Base-by-base conservation (phyloP, 306 rosid genomes). In the Quercus cerris region DNA sequence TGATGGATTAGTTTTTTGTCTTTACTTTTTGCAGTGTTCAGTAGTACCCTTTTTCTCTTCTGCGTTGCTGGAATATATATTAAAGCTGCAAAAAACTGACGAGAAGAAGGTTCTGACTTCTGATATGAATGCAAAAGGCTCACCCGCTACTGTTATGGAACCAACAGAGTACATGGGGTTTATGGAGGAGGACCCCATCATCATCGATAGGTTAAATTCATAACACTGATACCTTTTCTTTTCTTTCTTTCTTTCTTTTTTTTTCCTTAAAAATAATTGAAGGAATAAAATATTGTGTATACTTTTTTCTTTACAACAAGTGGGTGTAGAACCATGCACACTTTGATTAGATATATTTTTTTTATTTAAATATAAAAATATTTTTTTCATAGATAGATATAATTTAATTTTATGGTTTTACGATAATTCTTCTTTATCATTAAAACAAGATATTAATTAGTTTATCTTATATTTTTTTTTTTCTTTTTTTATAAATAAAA, bases 151-250 rank as follows among this genome's bases (percentile, higher is more conserved):
- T 73, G 81, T 77, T 38, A 76, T 73, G 54, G 77, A 82, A 81
- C 62, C 81, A 77, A 18, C 30, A 1, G 44, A 73, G 79, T 13
- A 67, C 30, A 58, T 58, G 44, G 10, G 69, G 46, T 10, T 33
- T 72, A 66, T 64, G 67, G 27, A 56, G 2, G 22, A 54, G 70
- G 74, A 75, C 62, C 70, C 77, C 46, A 18, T n/a, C 82, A 59
- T 78, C 70, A 68, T 73, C 78, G 76, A 78, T 71, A 84, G 78
- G 84, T 59, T 82, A 80, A 74, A 63, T 28, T 63, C 57, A 74
- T 25, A 56, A 83, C 56, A 56, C 78, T 57, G 64, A 56, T 81
- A 38, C 46, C 46, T 38, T 38, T 2, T 7, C 46, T 8, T 33
- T 33, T 33, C 38, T 33, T 38, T 63, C 75, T 3, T 23, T 63